Evolutionary conservation across 2,329 filamentous ascomycete genomes (phyloP).

Genomic region (Colletotrichum trifolii): DNA sequence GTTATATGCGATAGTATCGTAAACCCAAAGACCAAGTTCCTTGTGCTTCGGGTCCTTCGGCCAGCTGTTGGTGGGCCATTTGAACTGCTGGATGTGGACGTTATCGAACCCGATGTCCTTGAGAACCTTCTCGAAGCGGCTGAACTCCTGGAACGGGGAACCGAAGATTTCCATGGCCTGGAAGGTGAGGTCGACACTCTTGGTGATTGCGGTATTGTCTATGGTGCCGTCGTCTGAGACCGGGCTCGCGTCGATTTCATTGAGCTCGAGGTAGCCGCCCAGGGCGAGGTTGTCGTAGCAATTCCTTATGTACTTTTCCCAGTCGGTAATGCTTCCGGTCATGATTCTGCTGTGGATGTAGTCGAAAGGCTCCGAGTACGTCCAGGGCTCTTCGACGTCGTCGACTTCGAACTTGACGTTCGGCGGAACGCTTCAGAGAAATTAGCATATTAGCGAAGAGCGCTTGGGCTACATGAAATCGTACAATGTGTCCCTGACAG

Average conservation of each 20-base stretch:
- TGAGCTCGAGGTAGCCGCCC: conserved; percentile 64
- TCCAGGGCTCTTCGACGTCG: conserved; percentile 53
- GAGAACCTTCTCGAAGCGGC: conserved; percentile 67
- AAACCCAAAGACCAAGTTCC: conserved; percentile 40
- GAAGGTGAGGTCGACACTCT: too few relatives aligned
- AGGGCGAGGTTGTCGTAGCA: conserved; percentile 42
- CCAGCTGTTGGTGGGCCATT: conserved; percentile 46
- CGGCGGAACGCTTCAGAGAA: conserved; percentile 58
- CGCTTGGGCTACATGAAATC: too few relatives aligned
- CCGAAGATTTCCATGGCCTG: neutral
- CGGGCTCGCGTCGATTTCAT: conserved; percentile 64
- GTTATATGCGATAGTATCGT: too few relatives aligned
- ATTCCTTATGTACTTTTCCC: conserved; percentile 42
- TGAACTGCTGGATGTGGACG: conserved; percentile 30
- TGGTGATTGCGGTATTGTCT: neutral
- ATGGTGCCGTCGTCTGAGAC: neutral
- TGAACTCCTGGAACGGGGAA: neutral
- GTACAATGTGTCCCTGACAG: conserved; percentile 51
- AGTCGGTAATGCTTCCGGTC: conserved; percentile 43
- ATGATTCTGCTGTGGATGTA: conserved; percentile 40
- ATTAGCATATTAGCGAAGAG: too few relatives aligned
- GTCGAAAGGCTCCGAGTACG: conserved; percentile 45
- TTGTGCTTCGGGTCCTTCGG: conserved; percentile 44
- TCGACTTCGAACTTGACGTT: conserved; percentile 60
- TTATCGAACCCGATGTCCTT: conserved; percentile 60